Percentiles rank a stretch among this genome's conserved stretches.
phyloP scores from a whole-genome alignment of 1,284 basidiomycete species.

The Sporisorium iseilematis-ciliati region DNA sequence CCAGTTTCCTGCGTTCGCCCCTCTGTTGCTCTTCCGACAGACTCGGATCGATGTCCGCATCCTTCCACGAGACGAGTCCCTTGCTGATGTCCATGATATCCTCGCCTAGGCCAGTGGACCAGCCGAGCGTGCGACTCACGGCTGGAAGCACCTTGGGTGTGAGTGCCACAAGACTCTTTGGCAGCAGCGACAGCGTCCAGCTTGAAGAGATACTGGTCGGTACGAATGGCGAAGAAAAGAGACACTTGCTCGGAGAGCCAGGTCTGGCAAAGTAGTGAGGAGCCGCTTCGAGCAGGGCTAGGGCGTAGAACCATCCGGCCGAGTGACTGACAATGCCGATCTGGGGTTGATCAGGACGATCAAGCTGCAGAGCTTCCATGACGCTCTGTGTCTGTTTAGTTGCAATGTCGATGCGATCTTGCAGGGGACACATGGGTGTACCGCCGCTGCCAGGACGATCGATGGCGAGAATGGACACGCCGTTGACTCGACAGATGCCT shows the following conservation, averaged over 20 bases:
- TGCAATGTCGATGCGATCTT: slow-evolving; percentile 11
- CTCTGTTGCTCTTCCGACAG: slow-evolving; percentile 15
- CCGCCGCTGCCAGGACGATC: slow-evolving; percentile 29
- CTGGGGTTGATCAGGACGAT: slow-evolving; percentile 9
- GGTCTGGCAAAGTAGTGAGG: slow-evolving; percentile 21
- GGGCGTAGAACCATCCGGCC: slow-evolving; percentile 24
- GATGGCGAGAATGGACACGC: slow-evolving; percentile 25
- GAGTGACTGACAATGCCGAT: slow-evolving; percentile 17
- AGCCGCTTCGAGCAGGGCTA: slow-evolving; percentile 20
- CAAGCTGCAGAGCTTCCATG: slow-evolving; percentile 21
- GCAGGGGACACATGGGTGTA: slow-evolving; percentile 10
- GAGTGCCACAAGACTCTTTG: slow-evolving; percentile 21
- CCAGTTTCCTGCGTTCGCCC: slow-evolving; percentile 11
- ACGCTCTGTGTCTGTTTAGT: slow-evolving; percentile 24
- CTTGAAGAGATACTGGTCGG: slow-evolving; percentile 22
- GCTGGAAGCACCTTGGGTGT: slow-evolving; percentile 15
- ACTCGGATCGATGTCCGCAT: slow-evolving; percentile 10
- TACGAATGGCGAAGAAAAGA: slow-evolving; percentile 25
- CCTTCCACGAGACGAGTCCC: slow-evolving; percentile 17
- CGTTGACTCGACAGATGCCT: slow-evolving; percentile 9
- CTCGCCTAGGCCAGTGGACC: slow-evolving; percentile 21
- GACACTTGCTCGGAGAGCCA: slow-evolving; percentile 5
- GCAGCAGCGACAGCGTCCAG: slow-evolving; percentile 16
- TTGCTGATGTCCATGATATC: slow-evolving; percentile 25
- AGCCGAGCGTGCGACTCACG: slow-evolving; percentile 11